phyloP scores from a whole-genome alignment of 148 eudicot genomes.

The Diospyros kaki region DNA sequence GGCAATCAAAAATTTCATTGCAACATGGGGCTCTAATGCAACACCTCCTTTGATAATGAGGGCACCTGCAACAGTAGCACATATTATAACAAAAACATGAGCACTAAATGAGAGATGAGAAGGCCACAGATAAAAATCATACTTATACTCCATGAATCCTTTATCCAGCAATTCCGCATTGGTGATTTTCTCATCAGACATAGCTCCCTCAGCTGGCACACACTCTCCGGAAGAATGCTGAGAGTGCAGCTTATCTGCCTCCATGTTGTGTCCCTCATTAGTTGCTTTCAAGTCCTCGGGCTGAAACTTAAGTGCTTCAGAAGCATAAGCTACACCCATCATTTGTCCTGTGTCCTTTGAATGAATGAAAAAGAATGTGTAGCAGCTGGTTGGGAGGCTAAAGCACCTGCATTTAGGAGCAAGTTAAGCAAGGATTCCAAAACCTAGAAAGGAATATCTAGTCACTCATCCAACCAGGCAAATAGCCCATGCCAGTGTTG shows the following conservation, averaged over 20 bases:
- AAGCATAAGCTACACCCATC: conserved; percentile 20
- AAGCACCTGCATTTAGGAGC: conserved; percentile 63
- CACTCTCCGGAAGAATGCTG: conserved; percentile 11
- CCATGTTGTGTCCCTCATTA: background rate
- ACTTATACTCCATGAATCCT: conserved; percentile 75
- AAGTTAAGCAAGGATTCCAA: conserved; percentile 41
- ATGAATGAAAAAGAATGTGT: conserved; percentile 13
- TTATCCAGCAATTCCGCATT: conserved; percentile 31
- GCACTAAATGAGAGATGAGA: background rate
- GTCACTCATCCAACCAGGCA: conserved; percentile 47
- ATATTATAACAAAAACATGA: background rate
- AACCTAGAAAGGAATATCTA: conserved; percentile 38
- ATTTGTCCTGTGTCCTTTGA: conserved; percentile 9
- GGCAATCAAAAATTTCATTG: conserved; percentile 79
- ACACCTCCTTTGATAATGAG: conserved; percentile 75
- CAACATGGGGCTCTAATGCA: conserved; percentile 87
- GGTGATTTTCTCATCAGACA: conserved; percentile 7
- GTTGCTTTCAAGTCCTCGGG: conserved; percentile 4
- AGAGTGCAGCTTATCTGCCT: conserved; percentile 8
- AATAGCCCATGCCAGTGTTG: conserved; percentile 38
- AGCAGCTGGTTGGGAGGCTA: conserved; percentile 39
- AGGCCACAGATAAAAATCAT: conserved; percentile 12
- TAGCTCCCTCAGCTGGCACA: conserved; percentile 15
- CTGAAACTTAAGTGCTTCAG: conserved; percentile 23
- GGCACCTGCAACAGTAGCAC: conserved; percentile 47